Evolutionary conservation across 805 yeast species (phyloP).

Genomic region (Candida lessepsii): DNA sequence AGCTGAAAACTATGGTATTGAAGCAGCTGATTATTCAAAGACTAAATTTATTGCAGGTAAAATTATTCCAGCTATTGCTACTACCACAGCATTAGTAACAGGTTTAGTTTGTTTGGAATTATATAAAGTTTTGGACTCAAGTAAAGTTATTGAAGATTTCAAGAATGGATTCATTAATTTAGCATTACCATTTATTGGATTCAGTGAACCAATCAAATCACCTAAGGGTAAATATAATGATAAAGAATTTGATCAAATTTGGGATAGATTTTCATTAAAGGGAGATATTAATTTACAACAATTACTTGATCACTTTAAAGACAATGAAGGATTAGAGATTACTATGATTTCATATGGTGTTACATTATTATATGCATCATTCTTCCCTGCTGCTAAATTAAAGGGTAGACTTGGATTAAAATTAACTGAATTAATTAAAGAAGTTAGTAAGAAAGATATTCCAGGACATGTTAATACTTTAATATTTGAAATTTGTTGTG

Average conservation of each 20-base stretch:
- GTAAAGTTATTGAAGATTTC: conserved; percentile 43
- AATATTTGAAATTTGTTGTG: conserved; percentile 88
- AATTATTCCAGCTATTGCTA: conserved; percentile 98
- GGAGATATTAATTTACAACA: conserved; percentile 77
- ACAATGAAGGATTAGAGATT: conserved; percentile 80
- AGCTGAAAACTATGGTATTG: conserved; percentile 87
- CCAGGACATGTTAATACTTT: conserved; percentile 71
- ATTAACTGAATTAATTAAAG: conserved; percentile 73
- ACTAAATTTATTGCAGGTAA: conserved; percentile 98
- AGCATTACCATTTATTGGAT: conserved; percentile 89
- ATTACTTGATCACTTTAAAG: conserved; percentile 70
- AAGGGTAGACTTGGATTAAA: conserved; percentile 70
- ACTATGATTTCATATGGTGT: conserved; percentile 92
- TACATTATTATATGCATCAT: conserved; percentile 85
- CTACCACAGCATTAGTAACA: conserved; percentile 97
- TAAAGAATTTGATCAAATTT: conserved; percentile 79
- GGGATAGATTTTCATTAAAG: conserved; percentile 88
- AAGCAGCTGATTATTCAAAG: conserved; percentile 81
- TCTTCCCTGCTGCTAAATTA: conserved; percentile 88
- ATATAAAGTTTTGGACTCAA: conserved; percentile 92
- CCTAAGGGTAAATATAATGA: conserved; percentile 77
- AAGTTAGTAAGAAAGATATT: conserved; percentile 81
- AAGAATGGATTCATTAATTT: conserved; percentile 19
- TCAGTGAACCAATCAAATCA: conserved; percentile 92
- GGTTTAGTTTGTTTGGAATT: conserved; percentile 92